phyloP scores from a whole-genome alignment of 768 basidiomycete species.

The Boletales sp. region DNA sequence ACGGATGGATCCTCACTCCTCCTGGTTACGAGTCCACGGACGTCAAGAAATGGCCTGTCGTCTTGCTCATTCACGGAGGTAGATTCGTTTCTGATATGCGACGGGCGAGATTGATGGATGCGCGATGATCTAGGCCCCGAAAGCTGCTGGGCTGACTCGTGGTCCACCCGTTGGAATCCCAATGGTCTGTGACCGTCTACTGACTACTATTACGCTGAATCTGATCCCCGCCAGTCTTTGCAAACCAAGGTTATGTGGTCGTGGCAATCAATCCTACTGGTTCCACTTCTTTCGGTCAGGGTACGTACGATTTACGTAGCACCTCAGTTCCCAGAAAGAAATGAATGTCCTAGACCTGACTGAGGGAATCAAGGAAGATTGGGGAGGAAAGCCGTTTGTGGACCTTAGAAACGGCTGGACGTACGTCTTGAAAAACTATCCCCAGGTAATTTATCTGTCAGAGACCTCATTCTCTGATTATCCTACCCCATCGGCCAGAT shows the following conservation, averaged over 20 bases:
- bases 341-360: slow-evolving; percentile 53
- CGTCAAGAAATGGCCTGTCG: slow-evolving; percentile 72
- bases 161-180: slow-evolving; percentile 92
- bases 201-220: neutral
- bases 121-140: slow-evolving; percentile 52
- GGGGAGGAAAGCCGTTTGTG: slow-evolving; percentile 84
- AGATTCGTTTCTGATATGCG: slow-evolving; percentile 3
- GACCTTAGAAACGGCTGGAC: slow-evolving; percentile 77
- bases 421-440: slow-evolving; percentile 58
- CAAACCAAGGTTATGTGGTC: slow-evolving; percentile 85
- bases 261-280: slow-evolving; percentile 92
- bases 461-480: neutral
- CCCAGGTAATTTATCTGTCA: slow-evolving; percentile 47
- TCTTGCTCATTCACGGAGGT: slow-evolving; percentile 82
- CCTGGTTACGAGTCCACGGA: slow-evolving; percentile 66
- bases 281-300: slow-evolving; percentile 89
- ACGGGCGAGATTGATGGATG: neutral
- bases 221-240: slow-evolving; percentile 52
- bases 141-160: slow-evolving; percentile 85
- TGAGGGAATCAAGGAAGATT: slow-evolving; percentile 75
- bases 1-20: slow-evolving; percentile 84
- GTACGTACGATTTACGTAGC: slow-evolving; percentile 30
- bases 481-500: slow-evolving; percentile 41
- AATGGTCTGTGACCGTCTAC: slow-evolving; percentile 45
- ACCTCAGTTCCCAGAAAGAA: neutral